Evolutionary conservation across 2,329 filamentous ascomycete genomes (phyloP).

Genomic region (Aspergillus alliaceus): DNA sequence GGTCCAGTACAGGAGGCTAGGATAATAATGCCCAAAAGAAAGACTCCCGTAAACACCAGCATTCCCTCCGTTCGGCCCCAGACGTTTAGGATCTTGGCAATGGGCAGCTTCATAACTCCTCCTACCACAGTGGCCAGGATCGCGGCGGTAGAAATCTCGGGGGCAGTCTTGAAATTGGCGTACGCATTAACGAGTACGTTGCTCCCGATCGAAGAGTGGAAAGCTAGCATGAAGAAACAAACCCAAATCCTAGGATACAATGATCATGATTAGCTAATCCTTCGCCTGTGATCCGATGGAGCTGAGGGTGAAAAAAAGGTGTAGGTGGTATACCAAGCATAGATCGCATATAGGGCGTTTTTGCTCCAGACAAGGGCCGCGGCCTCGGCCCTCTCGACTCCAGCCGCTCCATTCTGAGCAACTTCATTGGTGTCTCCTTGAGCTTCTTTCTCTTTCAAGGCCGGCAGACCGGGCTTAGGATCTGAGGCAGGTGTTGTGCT

Average conservation of each 20-base stretch:
- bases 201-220: conserved; percentile 44
- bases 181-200: conserved; percentile 53
- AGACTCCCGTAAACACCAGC: conserved; percentile 49
- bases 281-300: background rate
- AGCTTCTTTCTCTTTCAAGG: background rate
- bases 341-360: conserved; percentile 30
- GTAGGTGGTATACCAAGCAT: conserved; percentile 28
- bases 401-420: background rate
- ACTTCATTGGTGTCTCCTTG: background rate
- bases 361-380: conserved; percentile 48
- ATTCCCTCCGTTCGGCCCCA: conserved; percentile 64
- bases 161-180: conserved; percentile 53
- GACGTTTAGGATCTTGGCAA: conserved; percentile 63
- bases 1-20: conserved; percentile 63
- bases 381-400: conserved; percentile 24
- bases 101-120: conserved; percentile 59
- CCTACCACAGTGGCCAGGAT: conserved; percentile 59
- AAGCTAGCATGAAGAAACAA: conserved; percentile 47
- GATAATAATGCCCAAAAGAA: conserved; percentile 56
- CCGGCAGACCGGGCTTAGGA: background rate
- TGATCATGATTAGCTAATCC: background rate
- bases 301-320: conserved; percentile 5
- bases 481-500: background rate
- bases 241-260: conserved; percentile 45
- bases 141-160: conserved; percentile 51